phyloP scores from a whole-genome alignment of 768 basidiomycete genomes.

The Cubamyces sp. region DNA sequence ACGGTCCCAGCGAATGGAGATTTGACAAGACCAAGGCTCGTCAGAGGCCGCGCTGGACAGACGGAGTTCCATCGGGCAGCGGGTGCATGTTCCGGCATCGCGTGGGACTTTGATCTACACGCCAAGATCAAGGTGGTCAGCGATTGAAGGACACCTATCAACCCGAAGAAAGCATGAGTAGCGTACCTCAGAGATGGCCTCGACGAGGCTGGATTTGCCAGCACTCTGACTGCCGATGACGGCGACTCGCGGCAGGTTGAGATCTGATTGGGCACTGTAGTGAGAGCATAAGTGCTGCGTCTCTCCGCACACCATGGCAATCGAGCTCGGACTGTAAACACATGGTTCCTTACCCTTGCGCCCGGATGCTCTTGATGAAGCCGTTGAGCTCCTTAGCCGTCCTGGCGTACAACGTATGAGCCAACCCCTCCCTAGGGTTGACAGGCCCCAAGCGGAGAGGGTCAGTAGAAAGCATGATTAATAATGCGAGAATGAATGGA shows the following conservation, averaged over 20 bases:
- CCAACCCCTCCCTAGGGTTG: neutral
- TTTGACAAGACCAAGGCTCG: constrained; percentile 34
- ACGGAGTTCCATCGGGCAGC: constrained; percentile 45
- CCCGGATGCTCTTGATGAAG: constrained; percentile 24
- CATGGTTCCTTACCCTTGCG: constrained; percentile 17
- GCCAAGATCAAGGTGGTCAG: too few species aligned
- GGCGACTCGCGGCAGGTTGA: constrained; percentile 53
- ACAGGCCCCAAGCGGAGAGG: too few species aligned
- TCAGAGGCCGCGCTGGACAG: constrained; percentile 26
- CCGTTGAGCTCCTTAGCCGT: constrained; percentile 19
- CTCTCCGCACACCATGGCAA: neutral
- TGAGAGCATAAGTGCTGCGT: neutral
- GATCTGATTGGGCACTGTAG: constrained; percentile 46
- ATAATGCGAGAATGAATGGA: too few species aligned
- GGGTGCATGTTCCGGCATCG: constrained; percentile 48
- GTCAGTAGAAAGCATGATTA: too few species aligned
- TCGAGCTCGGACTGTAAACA: constrained; percentile 29
- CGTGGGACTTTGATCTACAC: constrained; percentile 28
- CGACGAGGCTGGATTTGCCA: constrained; percentile 51
- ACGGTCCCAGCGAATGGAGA: constrained; percentile 48
- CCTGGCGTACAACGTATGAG: constrained; percentile 18
- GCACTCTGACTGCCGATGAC: constrained; percentile 58
- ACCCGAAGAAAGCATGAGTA: constrained; percentile 30
- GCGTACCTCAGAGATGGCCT: constrained; percentile 53
- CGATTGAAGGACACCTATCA: too few species aligned